Conservation (phyloP, 2,329 filamentous ascomycete species). For the Cercospora beticola region DNA sequence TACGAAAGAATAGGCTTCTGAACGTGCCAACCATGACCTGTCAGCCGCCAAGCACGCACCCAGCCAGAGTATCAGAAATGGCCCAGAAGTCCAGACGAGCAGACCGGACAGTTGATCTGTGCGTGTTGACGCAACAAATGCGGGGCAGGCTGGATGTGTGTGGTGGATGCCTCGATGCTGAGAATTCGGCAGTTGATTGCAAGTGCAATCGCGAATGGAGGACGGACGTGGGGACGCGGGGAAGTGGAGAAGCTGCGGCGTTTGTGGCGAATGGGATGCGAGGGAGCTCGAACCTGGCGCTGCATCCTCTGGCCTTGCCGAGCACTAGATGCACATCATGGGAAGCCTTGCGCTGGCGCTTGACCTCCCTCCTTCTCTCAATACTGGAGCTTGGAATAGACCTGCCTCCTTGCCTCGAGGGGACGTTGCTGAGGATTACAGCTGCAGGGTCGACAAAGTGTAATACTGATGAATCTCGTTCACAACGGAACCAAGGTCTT, state of each 20-base stretch:
- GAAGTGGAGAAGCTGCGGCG: neutral
- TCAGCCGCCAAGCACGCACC: neutral
- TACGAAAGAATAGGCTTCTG: constrained; percentile 3
- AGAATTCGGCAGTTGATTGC: neutral
- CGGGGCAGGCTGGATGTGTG: neutral
- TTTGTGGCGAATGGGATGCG: neutral
- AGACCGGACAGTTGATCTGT: neutral
- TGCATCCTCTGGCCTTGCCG: no score
- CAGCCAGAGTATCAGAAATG: neutral
- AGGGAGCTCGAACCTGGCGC: neutral
- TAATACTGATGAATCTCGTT: no score
- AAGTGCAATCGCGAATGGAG: neutral
- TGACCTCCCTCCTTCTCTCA: no score
- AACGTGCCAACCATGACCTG: neutral
- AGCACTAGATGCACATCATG: no score
- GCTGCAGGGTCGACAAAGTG: no score
- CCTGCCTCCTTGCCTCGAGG: no score
- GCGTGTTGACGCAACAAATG: neutral
- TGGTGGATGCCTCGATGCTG: neutral
- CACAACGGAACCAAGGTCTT: no score
- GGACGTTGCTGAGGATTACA: no score
- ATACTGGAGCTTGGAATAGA: no score
- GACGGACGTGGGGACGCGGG: neutral
- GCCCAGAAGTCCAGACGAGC: neutral
- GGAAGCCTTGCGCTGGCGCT: no score